phyloP scores from a whole-genome alignment of 2,329 filamentous ascomycete species.

The Raffaelea albimanens region DNA sequence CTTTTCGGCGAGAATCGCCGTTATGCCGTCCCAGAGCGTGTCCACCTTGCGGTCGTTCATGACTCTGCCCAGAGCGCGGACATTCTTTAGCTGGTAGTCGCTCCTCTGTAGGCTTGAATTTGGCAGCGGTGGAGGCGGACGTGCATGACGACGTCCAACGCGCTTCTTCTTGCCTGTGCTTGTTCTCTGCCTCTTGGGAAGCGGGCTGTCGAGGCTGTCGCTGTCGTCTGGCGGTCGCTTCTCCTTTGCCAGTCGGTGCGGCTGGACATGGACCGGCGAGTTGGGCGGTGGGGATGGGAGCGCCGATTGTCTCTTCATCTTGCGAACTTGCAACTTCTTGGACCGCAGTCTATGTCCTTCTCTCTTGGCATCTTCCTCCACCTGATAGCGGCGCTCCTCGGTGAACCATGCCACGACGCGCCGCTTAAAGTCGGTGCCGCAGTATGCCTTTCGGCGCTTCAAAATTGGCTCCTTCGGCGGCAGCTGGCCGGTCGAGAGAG shows the following conservation, averaged over 20 bases:
- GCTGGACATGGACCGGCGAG: no score
- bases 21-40: not conserved
- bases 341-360: no score
- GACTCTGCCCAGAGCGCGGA: not conserved
- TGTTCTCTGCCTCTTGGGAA: no score
- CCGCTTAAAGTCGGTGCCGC: not conserved
- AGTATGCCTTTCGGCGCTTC: not conserved
- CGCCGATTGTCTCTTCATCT: not conserved
- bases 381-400: not conserved
- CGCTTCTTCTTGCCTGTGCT: no score
- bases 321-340: not conserved
- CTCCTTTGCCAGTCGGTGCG: no score
- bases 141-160: no score
- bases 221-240: no score
- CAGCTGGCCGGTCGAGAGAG: not conserved
- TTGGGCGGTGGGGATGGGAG: no score
- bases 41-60: not conserved
- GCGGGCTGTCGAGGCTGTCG: no score
- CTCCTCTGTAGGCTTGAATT: not conserved
- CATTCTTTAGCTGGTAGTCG: not conserved
- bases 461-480: not conserved
- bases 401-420: constrained; percentile 5
- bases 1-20: not conserved
- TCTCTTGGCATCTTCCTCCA: no score
- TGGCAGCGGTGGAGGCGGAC: not conserved